Percentiles rank a stretch among this genome's conserved stretches.
phyloP scores from a whole-genome alignment of 192 early-diverging fungal genomes.

The Dissophora ornata region DNA sequence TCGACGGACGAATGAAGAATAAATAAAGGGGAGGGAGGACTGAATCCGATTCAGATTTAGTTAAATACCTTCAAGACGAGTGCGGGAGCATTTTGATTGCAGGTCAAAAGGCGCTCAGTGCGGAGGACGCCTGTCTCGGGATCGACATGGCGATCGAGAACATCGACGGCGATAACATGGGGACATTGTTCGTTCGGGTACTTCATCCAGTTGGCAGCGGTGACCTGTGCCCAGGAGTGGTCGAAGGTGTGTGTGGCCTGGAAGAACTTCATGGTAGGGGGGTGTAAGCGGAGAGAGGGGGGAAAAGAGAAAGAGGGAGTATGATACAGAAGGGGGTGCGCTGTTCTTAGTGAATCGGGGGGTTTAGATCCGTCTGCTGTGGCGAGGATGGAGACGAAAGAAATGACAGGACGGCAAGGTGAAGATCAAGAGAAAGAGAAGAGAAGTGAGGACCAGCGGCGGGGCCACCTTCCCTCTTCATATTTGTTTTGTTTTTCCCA shows the following conservation, averaged over 20 bases:
- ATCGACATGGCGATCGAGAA: conserved; percentile 84
- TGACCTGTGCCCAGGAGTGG: conserved; percentile 86
- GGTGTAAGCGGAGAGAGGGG: neutral
- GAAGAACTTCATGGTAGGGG: conserved; percentile 83
- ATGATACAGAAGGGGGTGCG: neutral
- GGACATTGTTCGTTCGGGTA: conserved; percentile 95
- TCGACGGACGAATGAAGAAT: neutral
- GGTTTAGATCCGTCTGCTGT: neutral
- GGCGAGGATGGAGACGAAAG: no score
- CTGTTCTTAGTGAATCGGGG: neutral
- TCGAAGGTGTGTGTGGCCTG: conserved; percentile 81
- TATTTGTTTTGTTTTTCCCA: no score
- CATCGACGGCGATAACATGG: conserved; percentile 93
- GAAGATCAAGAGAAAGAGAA: no score
- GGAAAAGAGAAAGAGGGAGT: neutral
- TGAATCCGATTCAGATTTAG: neutral
- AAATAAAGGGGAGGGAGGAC: neutral
- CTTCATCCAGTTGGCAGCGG: conserved; percentile 93
- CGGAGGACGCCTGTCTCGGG: conserved; percentile 84
- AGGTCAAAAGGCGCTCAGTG: conserved; percentile 92
- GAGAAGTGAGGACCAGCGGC: no score
- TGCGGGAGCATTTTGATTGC: conserved; percentile 86
- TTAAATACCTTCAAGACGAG: conserved; percentile 71
- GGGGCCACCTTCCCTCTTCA: no score
- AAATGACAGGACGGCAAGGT: no score